phyloP scores from a whole-genome alignment of 495 filamentous ascomycete species.

The Xylaria scruposa region DNA sequence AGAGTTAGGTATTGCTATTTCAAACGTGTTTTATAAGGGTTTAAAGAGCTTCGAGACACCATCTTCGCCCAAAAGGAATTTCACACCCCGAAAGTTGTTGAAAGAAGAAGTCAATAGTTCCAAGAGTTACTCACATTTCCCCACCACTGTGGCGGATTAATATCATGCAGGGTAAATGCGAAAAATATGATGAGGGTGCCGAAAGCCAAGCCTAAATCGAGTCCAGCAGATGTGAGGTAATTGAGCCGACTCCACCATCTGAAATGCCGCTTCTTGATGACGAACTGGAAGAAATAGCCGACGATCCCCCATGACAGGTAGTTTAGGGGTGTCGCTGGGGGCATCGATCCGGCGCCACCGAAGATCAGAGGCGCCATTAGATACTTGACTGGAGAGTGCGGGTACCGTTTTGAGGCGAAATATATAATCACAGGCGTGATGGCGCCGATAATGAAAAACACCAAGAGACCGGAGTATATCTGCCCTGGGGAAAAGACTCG shows the following conservation, averaged over 20 bases:
- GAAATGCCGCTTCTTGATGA: conserved; percentile 61
- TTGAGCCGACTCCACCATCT: conserved; percentile 73
- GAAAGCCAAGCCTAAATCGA: conserved; percentile 68
- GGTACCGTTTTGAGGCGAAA: conserved; percentile 59
- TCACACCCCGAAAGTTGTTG: too few species aligned
- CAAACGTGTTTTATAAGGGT: too few species aligned
- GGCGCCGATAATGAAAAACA: conserved; percentile 69
- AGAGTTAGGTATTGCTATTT: background rate
- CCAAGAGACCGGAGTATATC: conserved; percentile 68
- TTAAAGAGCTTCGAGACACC: too few species aligned
- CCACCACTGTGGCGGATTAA: conserved; percentile 62
- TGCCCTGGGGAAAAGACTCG: conserved; percentile 72
- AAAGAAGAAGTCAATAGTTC: too few species aligned
- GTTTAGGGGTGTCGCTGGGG: conserved; percentile 71
- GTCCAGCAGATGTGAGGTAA: conserved; percentile 66
- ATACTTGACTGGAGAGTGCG: conserved; percentile 58
- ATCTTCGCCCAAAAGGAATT: too few species aligned
- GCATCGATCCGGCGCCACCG: conserved; percentile 67
- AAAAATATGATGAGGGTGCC: conserved; percentile 70
- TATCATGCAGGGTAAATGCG: conserved; percentile 55
- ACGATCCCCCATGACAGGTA: conserved; percentile 74
- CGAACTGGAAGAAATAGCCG: conserved; percentile 69
- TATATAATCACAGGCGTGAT: conserved; percentile 63
- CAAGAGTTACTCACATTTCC: conserved; percentile 46
- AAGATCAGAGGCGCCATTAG: conserved; percentile 73